phyloP scores from a whole-genome alignment of 108 stramenopile species.

The Schizochytrium sp. region DNA sequence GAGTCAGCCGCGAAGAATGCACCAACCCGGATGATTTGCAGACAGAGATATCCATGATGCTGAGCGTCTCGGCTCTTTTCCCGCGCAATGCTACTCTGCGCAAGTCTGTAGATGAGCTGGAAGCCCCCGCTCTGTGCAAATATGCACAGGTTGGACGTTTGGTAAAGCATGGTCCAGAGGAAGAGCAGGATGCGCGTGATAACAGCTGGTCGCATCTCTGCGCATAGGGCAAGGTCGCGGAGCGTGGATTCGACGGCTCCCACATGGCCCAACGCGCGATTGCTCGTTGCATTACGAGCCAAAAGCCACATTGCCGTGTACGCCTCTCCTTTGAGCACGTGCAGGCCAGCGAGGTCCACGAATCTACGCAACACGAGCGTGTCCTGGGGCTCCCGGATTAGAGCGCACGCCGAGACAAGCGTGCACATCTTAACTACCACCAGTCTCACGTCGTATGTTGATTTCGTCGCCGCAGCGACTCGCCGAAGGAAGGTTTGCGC shows the following conservation, averaged over 20 bases:
- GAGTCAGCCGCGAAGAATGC: not conserved
- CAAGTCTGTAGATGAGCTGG: not conserved
- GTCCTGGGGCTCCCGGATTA: not conserved
- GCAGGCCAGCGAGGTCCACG: not conserved
- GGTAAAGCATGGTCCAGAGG: not conserved
- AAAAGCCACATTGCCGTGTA: not conserved
- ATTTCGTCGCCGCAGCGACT: not conserved
- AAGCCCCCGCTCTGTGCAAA: not conserved
- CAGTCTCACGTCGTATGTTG: not conserved
- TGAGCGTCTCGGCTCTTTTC: not conserved
- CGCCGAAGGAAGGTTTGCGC: not conserved
- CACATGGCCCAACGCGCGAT: not conserved
- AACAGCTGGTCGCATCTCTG: not conserved
- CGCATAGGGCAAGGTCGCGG: not conserved
- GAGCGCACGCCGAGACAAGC: not conserved
- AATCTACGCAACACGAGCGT: not conserved
- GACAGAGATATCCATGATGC: not conserved
- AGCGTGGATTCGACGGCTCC: not conserved
- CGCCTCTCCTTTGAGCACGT: not conserved
- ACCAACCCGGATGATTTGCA: not conserved
- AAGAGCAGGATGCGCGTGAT: not conserved
- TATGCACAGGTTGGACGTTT: not conserved
- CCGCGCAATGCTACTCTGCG: not conserved
- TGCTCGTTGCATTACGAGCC: not conserved
- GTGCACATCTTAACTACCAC: not conserved